phyloP scores from a whole-genome alignment of 2,329 filamentous ascomycete genomes.

The Stachybotrys chartarum region DNA sequence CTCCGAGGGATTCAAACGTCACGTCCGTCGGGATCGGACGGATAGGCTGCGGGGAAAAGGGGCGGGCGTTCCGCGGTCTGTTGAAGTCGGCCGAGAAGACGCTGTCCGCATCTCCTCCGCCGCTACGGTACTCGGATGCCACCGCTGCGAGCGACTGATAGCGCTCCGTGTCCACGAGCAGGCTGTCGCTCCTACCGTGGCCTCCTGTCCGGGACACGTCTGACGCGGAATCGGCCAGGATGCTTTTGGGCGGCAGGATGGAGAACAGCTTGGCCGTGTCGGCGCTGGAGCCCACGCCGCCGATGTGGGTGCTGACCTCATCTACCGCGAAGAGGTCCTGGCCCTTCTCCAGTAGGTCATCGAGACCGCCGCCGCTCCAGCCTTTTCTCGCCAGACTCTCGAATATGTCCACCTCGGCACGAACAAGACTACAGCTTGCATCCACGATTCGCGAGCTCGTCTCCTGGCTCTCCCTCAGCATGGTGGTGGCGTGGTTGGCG shows the following conservation, averaged over 20 bases:
- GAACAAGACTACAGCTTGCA: conserved; percentile 56
- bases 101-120: conserved; percentile 37
- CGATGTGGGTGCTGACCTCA: conserved; percentile 22
- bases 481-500: conserved; percentile 49
- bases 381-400: conserved; percentile 60
- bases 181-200: conserved; percentile 45
- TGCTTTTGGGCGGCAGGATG: conserved; percentile 57
- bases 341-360: conserved; percentile 58
- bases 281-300: conserved; percentile 23
- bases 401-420: conserved; percentile 64
- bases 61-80: conserved; percentile 44
- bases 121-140: conserved; percentile 12
- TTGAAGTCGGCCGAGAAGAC: conserved; percentile 48
- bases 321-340: conserved; percentile 51
- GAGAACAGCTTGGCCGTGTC: conserved; percentile 49
- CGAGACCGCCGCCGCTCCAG: conserved; percentile 59
- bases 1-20: conserved; percentile 29
- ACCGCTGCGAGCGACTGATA: conserved; percentile 54
- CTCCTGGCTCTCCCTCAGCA: conserved; percentile 58
- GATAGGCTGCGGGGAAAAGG: conserved; percentile 53
- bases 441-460: conserved; percentile 56
- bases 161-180: conserved; percentile 42
- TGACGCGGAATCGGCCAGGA: conserved; percentile 45
- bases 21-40: conserved; percentile 32
- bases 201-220: conserved; percentile 23